Percentiles rank a stretch among this genome's conserved stretches.
Conservation (phyloP, 164 flowering plant species). For the Pachysandra terminalis region DNA sequence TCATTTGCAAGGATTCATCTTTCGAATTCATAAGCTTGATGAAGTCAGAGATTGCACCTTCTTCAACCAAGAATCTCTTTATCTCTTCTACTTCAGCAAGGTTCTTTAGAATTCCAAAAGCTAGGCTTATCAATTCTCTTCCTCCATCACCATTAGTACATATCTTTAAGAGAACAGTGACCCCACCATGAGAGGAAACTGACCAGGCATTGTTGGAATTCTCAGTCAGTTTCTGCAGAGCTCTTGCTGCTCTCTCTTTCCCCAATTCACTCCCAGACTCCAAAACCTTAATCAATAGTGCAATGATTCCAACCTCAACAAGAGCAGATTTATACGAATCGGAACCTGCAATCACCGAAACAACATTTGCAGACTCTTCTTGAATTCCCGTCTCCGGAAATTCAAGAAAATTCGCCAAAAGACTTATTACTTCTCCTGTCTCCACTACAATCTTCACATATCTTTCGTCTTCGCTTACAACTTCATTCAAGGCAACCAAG, state of each 20-base stretch:
- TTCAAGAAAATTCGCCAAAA: constrained; percentile 52
- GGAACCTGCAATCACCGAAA: constrained; percentile 47
- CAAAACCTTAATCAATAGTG: constrained; percentile 65
- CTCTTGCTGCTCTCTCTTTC: constrained; percentile 42
- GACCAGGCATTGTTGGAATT: constrained; percentile 90
- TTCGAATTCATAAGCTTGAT: constrained; percentile 40
- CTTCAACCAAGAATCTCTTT: constrained; percentile 76
- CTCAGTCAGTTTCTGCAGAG: constrained; percentile 60
- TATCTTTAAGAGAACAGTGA: constrained; percentile 58
- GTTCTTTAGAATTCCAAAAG: constrained; percentile 73
- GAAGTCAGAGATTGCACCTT: constrained; percentile 52
- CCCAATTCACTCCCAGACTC: constrained; percentile 38
- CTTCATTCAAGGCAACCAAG: constrained; percentile 44
- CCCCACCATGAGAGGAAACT: constrained; percentile 91
- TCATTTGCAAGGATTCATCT: constrained; percentile 51
- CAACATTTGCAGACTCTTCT: constrained; percentile 45
- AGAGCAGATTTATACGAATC: constrained; percentile 36
- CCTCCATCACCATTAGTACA: constrained; percentile 32
- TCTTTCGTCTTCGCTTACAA: constrained; percentile 60
- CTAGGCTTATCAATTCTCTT: constrained; percentile 39
- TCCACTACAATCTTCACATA: constrained; percentile 57
- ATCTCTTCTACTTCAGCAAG: constrained; percentile 85
- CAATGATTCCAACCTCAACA: constrained; percentile 52
- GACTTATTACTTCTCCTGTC: constrained; percentile 34
- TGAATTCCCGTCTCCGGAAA: constrained; percentile 43